These are phyloP conservation scores for Tylopilus plumbeoviolaceoides DNA, from an alignment of 768 basidiomycete genomes.

Conservation along the genomic window DNA sequence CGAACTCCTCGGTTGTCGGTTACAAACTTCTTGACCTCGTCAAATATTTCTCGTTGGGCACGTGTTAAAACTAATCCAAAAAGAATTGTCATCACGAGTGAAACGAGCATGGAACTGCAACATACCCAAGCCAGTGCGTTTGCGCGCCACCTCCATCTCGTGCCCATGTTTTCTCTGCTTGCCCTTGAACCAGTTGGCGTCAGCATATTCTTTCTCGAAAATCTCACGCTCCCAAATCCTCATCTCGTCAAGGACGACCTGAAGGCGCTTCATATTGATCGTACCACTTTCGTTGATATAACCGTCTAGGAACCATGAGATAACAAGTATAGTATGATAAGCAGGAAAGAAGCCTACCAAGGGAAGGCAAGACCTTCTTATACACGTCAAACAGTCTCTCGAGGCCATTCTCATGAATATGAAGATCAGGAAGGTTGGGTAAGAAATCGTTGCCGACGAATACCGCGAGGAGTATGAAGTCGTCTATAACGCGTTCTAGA, in stretches of 20 bases:
- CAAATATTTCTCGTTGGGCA: constrained; percentile 73
- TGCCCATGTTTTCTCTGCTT: constrained; percentile 77
- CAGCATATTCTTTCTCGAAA: constrained; percentile 89
- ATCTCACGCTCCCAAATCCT: constrained; percentile 82
- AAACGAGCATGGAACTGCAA: constrained; percentile 5
- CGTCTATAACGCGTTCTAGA: constrained; percentile 94
- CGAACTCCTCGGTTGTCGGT: constrained; percentile 36
- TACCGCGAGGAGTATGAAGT: constrained; percentile 94
- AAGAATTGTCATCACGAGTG: neutral
- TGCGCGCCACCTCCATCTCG: constrained; percentile 59
- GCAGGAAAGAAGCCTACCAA: constrained; percentile 41
- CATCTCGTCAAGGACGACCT: constrained; percentile 87
- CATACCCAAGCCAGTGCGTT: constrained; percentile 62
- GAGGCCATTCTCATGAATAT: constrained; percentile 96
- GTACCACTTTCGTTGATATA: constrained; percentile 89
- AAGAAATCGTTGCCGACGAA: constrained; percentile 98
- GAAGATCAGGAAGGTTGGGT: constrained; percentile 92
- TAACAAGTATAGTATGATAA: neutral
- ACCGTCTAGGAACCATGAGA: constrained; percentile 51
- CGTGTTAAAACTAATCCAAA: constrained; percentile 56
- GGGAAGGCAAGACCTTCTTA: constrained; percentile 81
- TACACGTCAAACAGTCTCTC: constrained; percentile 94
- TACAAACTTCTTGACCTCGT: constrained; percentile 75
- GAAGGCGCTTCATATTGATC: constrained; percentile 76
- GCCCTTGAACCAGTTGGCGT: constrained; percentile 90